phyloP scores from a whole-genome alignment of 2,329 filamentous ascomycete species.

The Ophiostoma novo-ulmi region DNA sequence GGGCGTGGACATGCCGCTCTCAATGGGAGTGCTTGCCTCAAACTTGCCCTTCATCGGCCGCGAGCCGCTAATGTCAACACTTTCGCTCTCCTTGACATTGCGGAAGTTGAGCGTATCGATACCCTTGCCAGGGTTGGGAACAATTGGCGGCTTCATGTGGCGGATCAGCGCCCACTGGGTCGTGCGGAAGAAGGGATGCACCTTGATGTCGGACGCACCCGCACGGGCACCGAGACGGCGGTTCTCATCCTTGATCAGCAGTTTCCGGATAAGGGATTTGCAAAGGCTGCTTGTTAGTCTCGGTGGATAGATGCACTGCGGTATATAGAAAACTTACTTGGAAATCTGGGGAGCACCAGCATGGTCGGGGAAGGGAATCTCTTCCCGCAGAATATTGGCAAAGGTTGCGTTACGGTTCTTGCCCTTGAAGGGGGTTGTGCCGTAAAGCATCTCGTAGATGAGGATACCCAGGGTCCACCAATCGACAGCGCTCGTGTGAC shows the following conservation, averaged over 20 bases:
- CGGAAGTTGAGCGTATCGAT: conserved; percentile 96
- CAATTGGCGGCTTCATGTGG: conserved; percentile 96
- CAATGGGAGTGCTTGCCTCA: conserved; percentile 58
- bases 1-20: conserved; percentile 79
- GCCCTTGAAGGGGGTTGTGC: conserved; percentile 97
- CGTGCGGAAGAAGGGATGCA: conserved; percentile 88
- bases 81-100: conserved; percentile 95
- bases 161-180: conserved; percentile 96
- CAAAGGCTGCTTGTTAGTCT: conserved; percentile 61
- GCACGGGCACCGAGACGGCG: conserved; percentile 87
- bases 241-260: conserved; percentile 96
- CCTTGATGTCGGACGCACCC: conserved; percentile 94
- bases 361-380: conserved; percentile 92
- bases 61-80: conserved; percentile 73
- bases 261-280: conserved; percentile 92
- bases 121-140: conserved; percentile 82
- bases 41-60: conserved; percentile 50
- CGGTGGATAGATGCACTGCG: conserved; percentile 15
- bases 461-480: conserved; percentile 99
- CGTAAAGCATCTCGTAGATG: conserved; percentile 98
- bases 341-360: conserved; percentile 78
- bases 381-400: conserved; percentile 91
- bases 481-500: conserved; percentile 95
- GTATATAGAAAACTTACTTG: conserved; percentile 59
- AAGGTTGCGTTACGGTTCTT: conserved; percentile 99